Evolutionary conservation across 768 basidiomycete species (phyloP).

Genomic region (Fistulinella prunicolor): DNA sequence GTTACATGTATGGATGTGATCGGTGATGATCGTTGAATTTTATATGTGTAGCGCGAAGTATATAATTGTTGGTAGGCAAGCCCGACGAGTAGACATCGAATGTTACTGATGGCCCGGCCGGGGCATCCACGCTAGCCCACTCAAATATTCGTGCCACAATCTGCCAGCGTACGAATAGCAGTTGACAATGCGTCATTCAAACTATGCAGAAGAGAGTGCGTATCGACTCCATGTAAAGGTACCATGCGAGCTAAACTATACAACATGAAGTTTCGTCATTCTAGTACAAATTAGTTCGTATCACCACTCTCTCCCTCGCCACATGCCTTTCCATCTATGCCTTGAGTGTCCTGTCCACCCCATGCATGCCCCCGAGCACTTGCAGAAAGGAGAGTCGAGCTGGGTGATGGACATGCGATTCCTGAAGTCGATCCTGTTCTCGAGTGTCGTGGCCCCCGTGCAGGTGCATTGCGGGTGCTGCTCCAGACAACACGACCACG

Average conservation of each 20-base stretch:
- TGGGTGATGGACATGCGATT: constrained; percentile 14
- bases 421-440: constrained; percentile 22
- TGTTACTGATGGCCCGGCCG: no score
- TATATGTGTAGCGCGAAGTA: no score
- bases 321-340: constrained; percentile 17
- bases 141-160: no score
- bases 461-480: constrained; percentile 25
- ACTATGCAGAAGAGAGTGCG: neutral
- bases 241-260: constrained; percentile 15
- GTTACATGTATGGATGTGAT: no score
- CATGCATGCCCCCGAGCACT: constrained; percentile 15
- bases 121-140: no score
- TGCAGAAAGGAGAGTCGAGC: constrained; percentile 5
- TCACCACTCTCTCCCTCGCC: constrained; percentile 13
- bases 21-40: no score
- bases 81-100: no score
- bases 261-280: neutral
- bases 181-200: no score
- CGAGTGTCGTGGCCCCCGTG: constrained; percentile 24
- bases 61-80: no score
- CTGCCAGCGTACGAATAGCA: no score
- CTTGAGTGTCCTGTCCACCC: constrained; percentile 21
- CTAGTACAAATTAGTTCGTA: constrained; percentile 7
- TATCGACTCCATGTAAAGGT: neutral
- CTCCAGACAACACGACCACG: constrained; percentile 57